Percentiles rank a stretch among this genome's conserved stretches.
These are phyloP conservation scores for Saksenaea oblongispora DNA, from an alignment of 371 early-diverging fungal species.

Conservation along the genomic window DNA sequence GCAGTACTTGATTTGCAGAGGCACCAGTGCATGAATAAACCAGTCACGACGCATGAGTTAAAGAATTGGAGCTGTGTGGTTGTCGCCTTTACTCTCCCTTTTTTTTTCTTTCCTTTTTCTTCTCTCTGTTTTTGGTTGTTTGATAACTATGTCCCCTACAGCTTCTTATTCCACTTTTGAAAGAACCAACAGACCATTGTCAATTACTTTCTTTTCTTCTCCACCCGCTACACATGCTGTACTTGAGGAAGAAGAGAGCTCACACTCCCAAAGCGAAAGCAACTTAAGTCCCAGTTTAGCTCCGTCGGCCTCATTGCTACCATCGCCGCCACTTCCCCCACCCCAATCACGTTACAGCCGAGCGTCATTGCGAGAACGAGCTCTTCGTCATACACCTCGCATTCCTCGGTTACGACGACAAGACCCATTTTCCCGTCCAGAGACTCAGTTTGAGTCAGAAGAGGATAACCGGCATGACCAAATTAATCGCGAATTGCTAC, in stretches of 20 bases:
- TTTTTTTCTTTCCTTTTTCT: neutral
- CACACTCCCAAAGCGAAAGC: neutral
- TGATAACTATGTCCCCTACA: neutral
- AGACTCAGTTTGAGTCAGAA: neutral
- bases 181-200: neutral
- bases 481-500: neutral
- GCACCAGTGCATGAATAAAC: conserved; percentile 15
- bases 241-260: neutral
- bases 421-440: neutral
- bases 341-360: neutral
- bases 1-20: conserved; percentile 82
- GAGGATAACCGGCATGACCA: neutral
- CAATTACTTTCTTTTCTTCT: neutral
- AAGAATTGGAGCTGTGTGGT: too few relatives aligned
- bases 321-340: conserved; percentile 3
- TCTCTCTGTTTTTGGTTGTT: neutral
- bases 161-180: neutral
- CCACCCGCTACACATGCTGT: neutral
- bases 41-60: neutral
- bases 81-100: neutral
- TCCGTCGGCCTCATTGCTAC: neutral
- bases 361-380: conserved; percentile 7
- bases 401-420: conserved; percentile 16
- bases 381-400: conserved; percentile 14
- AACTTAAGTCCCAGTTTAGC: neutral